phyloP scores from a whole-genome alignment of 352 stramenopile species.

The Globisporangium echinulatum region DNA sequence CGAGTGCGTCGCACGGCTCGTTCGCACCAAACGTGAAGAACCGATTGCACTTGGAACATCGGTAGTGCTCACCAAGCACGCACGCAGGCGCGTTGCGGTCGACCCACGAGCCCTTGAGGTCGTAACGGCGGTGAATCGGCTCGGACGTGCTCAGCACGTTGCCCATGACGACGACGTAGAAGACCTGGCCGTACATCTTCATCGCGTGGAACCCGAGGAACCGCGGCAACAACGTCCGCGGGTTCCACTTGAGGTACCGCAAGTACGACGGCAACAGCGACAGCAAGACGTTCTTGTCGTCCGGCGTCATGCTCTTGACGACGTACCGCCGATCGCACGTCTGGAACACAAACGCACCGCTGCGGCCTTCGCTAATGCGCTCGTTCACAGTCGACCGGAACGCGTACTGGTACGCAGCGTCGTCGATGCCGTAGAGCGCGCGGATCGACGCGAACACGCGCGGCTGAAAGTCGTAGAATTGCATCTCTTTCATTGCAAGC shows the following conservation, averaged over 20 bases:
- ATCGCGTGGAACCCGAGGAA: conserved; percentile 89
- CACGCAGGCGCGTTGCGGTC: conserved; percentile 78
- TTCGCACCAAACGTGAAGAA: conserved; percentile 73
- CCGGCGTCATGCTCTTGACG: conserved; percentile 84
- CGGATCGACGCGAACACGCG: conserved; percentile 76
- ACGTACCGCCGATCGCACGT: conserved; percentile 86
- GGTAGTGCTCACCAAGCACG: conserved; percentile 68
- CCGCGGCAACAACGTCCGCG: conserved; percentile 76
- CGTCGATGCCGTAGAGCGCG: conserved; percentile 54
- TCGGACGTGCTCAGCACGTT: conserved; percentile 85
- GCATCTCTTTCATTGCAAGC: conserved; percentile 72
- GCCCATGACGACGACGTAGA: conserved; percentile 91
- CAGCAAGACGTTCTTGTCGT: conserved; percentile 77
- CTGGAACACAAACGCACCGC: conserved; percentile 88
- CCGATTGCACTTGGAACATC: conserved; percentile 80
- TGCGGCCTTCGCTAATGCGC: conserved; percentile 84
- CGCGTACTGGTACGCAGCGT: conserved; percentile 71
- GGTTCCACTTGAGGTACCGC: conserved; percentile 87
- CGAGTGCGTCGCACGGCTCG: conserved; percentile 40
- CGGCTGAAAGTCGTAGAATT: conserved; percentile 85
- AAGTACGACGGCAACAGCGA: conserved; percentile 78
- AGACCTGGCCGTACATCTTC: conserved; percentile 89
- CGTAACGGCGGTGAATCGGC: conserved; percentile 84
- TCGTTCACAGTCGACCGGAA: conserved; percentile 86
- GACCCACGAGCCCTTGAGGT: conserved; percentile 90